Conservation (phyloP, 345 rosid species). For the Acer negundo region DNA sequence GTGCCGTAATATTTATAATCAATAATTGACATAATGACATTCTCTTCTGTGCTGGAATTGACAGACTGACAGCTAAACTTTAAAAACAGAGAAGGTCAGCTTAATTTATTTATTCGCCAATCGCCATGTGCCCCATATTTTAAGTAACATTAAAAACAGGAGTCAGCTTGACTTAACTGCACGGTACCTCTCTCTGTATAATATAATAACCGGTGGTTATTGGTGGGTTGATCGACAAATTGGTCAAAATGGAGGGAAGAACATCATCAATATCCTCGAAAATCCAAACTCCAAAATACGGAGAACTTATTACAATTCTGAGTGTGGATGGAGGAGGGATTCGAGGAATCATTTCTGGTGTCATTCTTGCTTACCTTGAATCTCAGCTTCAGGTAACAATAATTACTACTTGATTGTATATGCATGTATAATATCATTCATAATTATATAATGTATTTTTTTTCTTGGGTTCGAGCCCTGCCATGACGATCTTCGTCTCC, state of each 20-base stretch:
- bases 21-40: too few relatives aligned
- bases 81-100: not conserved
- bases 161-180: not conserved
- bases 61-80: too few relatives aligned
- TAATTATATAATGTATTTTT: too few relatives aligned
- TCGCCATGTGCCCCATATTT: not conserved
- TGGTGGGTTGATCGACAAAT: not conserved
- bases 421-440: not conserved
- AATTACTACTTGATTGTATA: not conserved
- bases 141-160: not conserved
- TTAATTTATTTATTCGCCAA: not conserved
- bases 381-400: constrained; percentile 69
- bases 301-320: constrained; percentile 59
- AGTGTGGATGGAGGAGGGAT: constrained; percentile 85
- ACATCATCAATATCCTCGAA: not conserved
- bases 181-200: not conserved
- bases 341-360: constrained; percentile 68
- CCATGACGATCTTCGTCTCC: too few relatives aligned
- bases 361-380: constrained; percentile 64
- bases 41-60: too few relatives aligned
- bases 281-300: constrained; percentile 46
- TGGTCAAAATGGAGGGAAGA: constrained; percentile 22
- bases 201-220: not conserved
- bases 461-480: too few relatives aligned
- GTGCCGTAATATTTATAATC: too few relatives aligned